Evolutionary conservation across 768 basidiomycete genomes (phyloP).

Genomic region (Lanmaoa rubissima): DNA sequence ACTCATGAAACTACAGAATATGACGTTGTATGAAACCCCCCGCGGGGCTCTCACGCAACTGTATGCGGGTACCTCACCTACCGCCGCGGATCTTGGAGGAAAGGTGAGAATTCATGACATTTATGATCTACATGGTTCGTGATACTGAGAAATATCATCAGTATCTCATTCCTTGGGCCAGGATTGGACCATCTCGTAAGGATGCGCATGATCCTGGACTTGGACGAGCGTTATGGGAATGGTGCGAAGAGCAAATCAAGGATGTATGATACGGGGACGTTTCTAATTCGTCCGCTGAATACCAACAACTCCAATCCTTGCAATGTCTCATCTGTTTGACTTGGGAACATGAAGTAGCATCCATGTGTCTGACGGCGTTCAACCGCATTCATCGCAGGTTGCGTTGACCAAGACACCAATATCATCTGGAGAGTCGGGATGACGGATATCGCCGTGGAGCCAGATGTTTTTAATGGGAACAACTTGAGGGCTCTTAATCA

Average conservation of each 20-base stretch:
- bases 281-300: neutral
- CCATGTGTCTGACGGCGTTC: too few species aligned
- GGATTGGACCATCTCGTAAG: constrained; percentile 23
- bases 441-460: neutral
- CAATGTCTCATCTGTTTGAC: neutral
- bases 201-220: constrained; percentile 22
- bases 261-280: constrained; percentile 4
- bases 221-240: constrained; percentile 33
- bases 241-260: constrained; percentile 36
- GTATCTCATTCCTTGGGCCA: constrained; percentile 38
- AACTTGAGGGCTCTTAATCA: constrained; percentile 31
- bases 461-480: neutral
- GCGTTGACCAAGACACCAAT: neutral
- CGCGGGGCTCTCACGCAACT: constrained; percentile 31
- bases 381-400: neutral
- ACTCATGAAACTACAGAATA: constrained; percentile 7
- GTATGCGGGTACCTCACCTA: constrained; percentile 30
- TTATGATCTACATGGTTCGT: neutral
- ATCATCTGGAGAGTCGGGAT: neutral
- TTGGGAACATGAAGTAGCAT: too few species aligned
- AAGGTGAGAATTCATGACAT: constrained; percentile 16
- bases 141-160: constrained; percentile 2
- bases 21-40: constrained; percentile 3
- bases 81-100: constrained; percentile 26
- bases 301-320: neutral